A percentile compares a stretch with the other conserved stretches of the same genome.
These are phyloP conservation scores for Sclerotinia borealis DNA, from an alignment of 2,329 filamentous ascomycete genomes.

Conservation along the genomic window DNA sequence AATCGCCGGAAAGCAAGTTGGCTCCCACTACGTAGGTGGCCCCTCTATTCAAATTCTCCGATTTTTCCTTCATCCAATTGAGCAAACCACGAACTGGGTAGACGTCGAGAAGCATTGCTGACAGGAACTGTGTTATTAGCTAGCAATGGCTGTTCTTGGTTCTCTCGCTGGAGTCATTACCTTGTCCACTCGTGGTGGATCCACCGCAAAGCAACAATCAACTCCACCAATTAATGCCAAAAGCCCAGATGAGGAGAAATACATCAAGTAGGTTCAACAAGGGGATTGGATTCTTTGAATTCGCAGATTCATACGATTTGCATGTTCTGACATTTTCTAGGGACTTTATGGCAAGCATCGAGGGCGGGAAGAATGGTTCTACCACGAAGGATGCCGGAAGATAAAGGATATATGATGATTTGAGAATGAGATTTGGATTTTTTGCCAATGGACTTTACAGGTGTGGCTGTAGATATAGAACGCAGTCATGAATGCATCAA, in stretches of 20 bases:
- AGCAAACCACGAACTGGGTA: not conserved
- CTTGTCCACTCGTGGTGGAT: constrained; percentile 24
- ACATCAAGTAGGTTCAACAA: constrained; percentile 31
- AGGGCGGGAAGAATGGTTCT: constrained; percentile 24
- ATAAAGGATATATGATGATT: constrained; percentile 6
- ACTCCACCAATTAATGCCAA: constrained; percentile 33
- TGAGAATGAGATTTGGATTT: not conserved
- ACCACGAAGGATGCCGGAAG: constrained; percentile 11
- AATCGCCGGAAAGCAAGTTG: constrained; percentile 32
- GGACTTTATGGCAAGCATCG: constrained; percentile 14
- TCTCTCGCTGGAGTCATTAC: constrained; percentile 19
- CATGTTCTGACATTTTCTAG: constrained; percentile 4
- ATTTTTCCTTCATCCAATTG: constrained; percentile 18
- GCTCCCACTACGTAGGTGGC: constrained; percentile 32
- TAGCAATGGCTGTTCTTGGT: constrained; percentile 30
- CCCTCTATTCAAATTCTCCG: constrained; percentile 13
- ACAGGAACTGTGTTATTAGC: constrained; percentile 21
- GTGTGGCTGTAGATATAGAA: constrained; percentile 12
- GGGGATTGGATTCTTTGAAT: not conserved
- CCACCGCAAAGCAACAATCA: constrained; percentile 25
- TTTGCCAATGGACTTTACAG: not conserved
- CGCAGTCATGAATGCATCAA: constrained; percentile 6
- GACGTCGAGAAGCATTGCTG: constrained; percentile 15
- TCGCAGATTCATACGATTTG: not conserved
- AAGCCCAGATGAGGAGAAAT: constrained; percentile 33